Percentiles rank a stretch among this genome's conserved stretches.
phyloP scores from a whole-genome alignment of 371 early-diverging fungal species.

The Mortierella sp. region DNA sequence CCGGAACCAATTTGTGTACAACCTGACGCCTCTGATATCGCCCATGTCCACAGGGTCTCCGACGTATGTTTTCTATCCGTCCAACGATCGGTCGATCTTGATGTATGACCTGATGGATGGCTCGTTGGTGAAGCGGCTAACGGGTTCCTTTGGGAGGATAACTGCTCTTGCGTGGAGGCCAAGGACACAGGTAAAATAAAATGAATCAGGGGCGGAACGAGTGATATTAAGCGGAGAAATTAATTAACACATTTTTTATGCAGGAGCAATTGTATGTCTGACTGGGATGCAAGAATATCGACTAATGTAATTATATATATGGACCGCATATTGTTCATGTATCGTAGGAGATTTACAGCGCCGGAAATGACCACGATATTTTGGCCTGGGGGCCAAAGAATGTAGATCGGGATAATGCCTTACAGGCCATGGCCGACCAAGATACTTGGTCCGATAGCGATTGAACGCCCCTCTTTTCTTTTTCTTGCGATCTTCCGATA shows the following conservation, averaged over 20 bases:
- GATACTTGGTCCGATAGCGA: conserved; percentile 65
- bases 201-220: neutral
- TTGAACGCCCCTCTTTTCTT: conserved; percentile 7
- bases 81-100: conserved; percentile 72
- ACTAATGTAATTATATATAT: neutral
- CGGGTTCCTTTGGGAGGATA: conserved; percentile 77
- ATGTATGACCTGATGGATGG: conserved; percentile 76
- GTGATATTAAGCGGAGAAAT: neutral
- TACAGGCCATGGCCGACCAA: conserved; percentile 48
- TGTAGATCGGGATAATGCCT: conserved; percentile 29
- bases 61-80: conserved; percentile 67
- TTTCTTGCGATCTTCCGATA: neutral
- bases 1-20: conserved; percentile 66
- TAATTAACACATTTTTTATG: conserved; percentile 4
- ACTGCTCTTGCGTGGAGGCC: conserved; percentile 72
- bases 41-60: conserved; percentile 52
- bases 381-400: conserved; percentile 75
- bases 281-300: neutral
- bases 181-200: conserved; percentile 57
- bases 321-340: conserved; percentile 12
- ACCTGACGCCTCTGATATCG: conserved; percentile 64
- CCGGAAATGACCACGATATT: conserved; percentile 77
- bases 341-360: conserved; percentile 76
- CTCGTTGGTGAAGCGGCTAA: conserved; percentile 64
- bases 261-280: neutral